Evolutionary conservation across 108 stramenopile genomes (phyloP).

Genomic region (Cyclostephanos invisitatus): DNA sequence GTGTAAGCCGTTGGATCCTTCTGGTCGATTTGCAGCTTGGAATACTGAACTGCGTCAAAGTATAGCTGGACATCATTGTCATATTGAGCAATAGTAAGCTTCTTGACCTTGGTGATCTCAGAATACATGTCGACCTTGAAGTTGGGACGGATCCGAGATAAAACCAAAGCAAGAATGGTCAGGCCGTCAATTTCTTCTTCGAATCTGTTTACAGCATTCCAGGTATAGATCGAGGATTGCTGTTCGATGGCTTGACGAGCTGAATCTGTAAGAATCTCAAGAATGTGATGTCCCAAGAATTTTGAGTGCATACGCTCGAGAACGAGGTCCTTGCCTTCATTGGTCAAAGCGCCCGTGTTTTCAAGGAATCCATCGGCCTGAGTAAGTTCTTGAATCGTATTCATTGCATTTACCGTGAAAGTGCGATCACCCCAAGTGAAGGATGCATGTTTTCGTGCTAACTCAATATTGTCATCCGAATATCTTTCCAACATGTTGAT

Average conservation of each 20-base stretch:
- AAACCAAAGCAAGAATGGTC: background rate
- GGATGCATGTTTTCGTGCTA: no score
- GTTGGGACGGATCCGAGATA: background rate
- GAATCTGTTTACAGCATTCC: background rate
- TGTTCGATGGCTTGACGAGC: background rate
- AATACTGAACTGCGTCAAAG: background rate
- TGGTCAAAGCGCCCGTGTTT: background rate
- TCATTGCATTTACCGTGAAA: background rate
- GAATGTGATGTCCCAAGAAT: background rate
- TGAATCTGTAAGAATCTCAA: background rate
- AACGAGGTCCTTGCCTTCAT: background rate
- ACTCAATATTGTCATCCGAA: background rate
- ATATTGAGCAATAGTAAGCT: background rate
- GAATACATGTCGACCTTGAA: background rate
- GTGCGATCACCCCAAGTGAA: no score
- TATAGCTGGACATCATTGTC: background rate
- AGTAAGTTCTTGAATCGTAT: background rate
- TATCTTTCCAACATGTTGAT: background rate
- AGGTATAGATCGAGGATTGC: background rate
- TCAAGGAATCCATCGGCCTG: background rate
- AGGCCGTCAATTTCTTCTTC: background rate
- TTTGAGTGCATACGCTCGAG: background rate
- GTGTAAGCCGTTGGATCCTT: conserved; percentile 2
- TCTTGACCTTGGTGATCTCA: background rate
- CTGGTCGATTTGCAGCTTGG: background rate